Evolutionary conservation across 1,284 basidiomycete species (phyloP).

Genomic region (Trichosporon coremiiforme): DNA sequence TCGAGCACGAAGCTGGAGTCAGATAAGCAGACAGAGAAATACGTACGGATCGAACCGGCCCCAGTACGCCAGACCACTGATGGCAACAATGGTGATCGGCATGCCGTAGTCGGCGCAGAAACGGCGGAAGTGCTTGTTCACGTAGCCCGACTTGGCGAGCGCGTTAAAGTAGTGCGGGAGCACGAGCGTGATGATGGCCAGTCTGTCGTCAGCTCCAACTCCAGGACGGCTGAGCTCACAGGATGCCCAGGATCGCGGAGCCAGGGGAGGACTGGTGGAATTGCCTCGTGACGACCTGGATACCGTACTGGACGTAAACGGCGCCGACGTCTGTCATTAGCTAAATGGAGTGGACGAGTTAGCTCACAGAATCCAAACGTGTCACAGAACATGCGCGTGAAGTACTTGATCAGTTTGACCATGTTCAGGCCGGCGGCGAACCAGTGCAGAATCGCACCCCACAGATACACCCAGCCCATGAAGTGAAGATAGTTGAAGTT

Average conservation of each 20-base stretch:
- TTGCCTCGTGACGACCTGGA: conserved; percentile 77
- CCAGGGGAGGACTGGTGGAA: conserved; percentile 62
- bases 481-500: conserved; percentile 73
- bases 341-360: background rate
- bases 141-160: conserved; percentile 66
- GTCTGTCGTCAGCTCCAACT: conserved; percentile 58
- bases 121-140: conserved; percentile 70
- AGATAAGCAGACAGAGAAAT: background rate
- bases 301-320: conserved; percentile 79
- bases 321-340: conserved; percentile 60
- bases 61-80: conserved; percentile 80
- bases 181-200: conserved; percentile 76
- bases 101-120: conserved; percentile 86
- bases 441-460: conserved; percentile 92
- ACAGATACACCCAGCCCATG: conserved; percentile 87
- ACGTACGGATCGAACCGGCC: conserved; percentile 66
- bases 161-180: conserved; percentile 72
- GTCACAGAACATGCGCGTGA: conserved; percentile 87
- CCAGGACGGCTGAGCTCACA: conserved; percentile 40
- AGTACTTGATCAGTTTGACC: conserved; percentile 79
- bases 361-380: conserved; percentile 74
- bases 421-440: conserved; percentile 80
- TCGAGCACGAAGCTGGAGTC: conserved; percentile 55
- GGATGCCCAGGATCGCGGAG: conserved; percentile 68
- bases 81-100: conserved; percentile 76